Evolutionary conservation across 495 filamentous ascomycete genomes (phyloP).

Genomic region (Neurospora tetraspora): DNA sequence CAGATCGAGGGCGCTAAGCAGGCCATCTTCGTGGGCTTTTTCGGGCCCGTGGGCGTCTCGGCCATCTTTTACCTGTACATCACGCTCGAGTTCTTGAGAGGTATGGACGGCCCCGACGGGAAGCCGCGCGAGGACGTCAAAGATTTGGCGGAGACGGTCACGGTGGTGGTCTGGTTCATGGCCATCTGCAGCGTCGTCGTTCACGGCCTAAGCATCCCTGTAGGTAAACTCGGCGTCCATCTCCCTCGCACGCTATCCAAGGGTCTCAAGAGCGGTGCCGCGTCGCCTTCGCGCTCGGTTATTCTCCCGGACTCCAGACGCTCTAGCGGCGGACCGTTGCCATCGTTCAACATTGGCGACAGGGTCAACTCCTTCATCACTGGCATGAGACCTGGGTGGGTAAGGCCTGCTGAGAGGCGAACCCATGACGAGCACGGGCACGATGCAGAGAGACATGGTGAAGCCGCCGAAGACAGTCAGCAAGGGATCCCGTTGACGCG

Average conservation of each 20-base stretch:
- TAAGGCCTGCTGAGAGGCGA: neutral
- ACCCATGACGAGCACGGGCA: neutral
- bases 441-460: neutral
- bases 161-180: conserved; percentile 77
- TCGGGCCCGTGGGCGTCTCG: conserved; percentile 89
- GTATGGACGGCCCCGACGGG: conserved; percentile 31
- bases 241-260: conserved; percentile 67
- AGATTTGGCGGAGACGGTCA: conserved; percentile 51
- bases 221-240: conserved; percentile 74
- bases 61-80: conserved; percentile 86
- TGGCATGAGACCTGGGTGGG: conserved; percentile 13
- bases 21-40: conserved; percentile 81
- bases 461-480: neutral
- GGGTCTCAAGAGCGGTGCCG: conserved; percentile 8
- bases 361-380: conserved; percentile 18
- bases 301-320: neutral
- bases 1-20: conserved; percentile 68
- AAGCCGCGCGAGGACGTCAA: conserved; percentile 55
- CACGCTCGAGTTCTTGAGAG: conserved; percentile 55
- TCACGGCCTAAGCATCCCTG: conserved; percentile 74
- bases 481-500: conserved; percentile 17
- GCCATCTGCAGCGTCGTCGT: conserved; percentile 82
- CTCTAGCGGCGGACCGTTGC: conserved; percentile 3
- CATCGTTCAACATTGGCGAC: conserved; percentile 16
- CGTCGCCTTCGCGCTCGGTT: conserved; percentile 8